Base-by-base conservation (phyloP, 208 protist genomes). In the Lotmaria passim region DNA sequence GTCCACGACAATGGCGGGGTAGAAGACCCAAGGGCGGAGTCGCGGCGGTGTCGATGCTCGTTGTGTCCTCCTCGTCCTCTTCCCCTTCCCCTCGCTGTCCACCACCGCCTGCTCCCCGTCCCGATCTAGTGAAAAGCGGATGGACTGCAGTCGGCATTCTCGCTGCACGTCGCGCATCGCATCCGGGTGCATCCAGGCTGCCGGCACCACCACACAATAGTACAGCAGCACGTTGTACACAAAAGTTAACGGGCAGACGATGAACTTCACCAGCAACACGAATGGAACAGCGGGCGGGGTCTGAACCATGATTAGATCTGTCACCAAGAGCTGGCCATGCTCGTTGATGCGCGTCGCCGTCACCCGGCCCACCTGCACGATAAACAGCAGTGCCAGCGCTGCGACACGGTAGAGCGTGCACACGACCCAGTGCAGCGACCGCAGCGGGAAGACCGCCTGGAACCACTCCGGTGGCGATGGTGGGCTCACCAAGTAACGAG, bases 271-370 rank as follows among this genome's bases (percentile, higher is more conserved):
- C 15, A 96, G 30, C n/a, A 79, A 62, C 21, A 96, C 64, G 65
- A 95, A 89, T 7, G 94, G 94, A 1, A 96, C 69, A 3, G 89
- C 85, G 0, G 94, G 94, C 23, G 94, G 94, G 21, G 86, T 94
- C 68, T 94, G 88, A 24, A 93, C 43, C 4, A 96, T 34, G 55
- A 95, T 76, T 48, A 92, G 70, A 57, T 88, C 80, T 2, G 81
- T 85, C 53, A 94, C 60, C 2, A 86, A 47, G 15, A 94, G 74
- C 73, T 93, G 83, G 3, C 88, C 89, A 50, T 83, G 73, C n/a
- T 50, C 66, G 78, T 89, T 96, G 47, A 96, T 84, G 28, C 83
- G 75, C 26, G 89, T 81, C 17, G 78, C 69, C 19, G 75, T 87
- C 6, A 79, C 73, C 21, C 85, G 69, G n/a, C 87, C 53, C 43